Evolutionary conservation across 2,329 filamentous ascomycete species (phyloP).

Genomic region (Albophoma yamanashiensis): DNA sequence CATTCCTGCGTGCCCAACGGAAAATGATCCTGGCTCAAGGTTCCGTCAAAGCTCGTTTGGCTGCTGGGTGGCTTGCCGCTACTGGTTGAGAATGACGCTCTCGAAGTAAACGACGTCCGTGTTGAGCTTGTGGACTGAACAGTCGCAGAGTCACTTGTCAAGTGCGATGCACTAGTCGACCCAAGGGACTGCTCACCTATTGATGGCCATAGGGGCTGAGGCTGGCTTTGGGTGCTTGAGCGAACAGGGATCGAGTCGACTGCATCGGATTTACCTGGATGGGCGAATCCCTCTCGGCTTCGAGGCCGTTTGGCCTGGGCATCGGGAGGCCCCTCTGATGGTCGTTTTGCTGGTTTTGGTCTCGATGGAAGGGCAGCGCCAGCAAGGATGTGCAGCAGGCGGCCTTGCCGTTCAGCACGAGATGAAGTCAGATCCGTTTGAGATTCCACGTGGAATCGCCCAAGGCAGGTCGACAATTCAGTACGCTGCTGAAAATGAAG

Average conservation of each 20-base stretch:
- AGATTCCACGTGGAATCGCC: conserved; percentile 9
- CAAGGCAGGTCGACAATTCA: conserved; percentile 10
- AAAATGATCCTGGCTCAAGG: conserved; percentile 1
- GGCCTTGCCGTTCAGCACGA: conserved; percentile 13
- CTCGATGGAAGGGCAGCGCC: background rate
- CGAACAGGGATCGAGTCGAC: conserved; percentile 7
- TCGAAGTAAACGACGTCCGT: background rate
- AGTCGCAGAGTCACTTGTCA: background rate
- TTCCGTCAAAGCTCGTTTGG: conserved; percentile 18
- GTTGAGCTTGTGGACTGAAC: background rate
- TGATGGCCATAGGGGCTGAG: background rate
- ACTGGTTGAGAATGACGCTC: conserved; percentile 6
- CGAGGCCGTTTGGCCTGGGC: conserved; percentile 4
- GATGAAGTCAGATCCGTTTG: background rate
- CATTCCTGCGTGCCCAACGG: conserved; percentile 3
- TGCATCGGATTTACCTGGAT: background rate
- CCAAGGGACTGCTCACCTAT: background rate
- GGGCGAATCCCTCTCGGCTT: background rate
- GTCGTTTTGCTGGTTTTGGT: conserved; percentile 9
- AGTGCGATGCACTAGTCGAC: background rate
- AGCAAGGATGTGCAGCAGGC: conserved; percentile 11
- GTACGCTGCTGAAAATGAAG: conserved; percentile 10
- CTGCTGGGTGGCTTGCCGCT: conserved; percentile 13
- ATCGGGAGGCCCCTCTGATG: conserved; percentile 10
- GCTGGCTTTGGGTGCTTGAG: background rate